Evolutionary conservation across 2,329 filamentous ascomycete genomes (phyloP), one percentile per base, ranked within the genome.

Genomic region (Colletotrichum sp.): DNA sequence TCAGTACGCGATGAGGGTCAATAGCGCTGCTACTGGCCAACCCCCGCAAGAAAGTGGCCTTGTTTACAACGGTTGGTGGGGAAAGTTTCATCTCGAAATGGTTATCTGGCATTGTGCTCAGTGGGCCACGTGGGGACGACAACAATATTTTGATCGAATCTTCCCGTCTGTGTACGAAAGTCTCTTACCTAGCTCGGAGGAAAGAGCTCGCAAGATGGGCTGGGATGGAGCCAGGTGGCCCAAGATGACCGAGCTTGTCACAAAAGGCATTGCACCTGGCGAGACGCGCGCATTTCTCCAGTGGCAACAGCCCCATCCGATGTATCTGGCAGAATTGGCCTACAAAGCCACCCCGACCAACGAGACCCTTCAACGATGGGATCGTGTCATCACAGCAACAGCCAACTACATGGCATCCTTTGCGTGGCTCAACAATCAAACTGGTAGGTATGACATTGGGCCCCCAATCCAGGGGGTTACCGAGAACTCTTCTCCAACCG

Each of bases 231-330:
- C 86, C 7, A 82, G 86, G 21, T 84, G 77, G 88, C 88, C 75
- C 55, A 89, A 81, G 62, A 82, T 81, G 80, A 80, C 79, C 0
- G 80, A 85, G 30, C 60, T 75, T 2, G 56, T 75, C 1, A 79
- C 78, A 1, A 78, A 77, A 0, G 68, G 73, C 10, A 79, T 78
- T 10, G 76, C 78, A 2, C 79, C 91, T 2, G 91, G 91, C 3
- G 88, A 91, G 76, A 92, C 92, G 78, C 92, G 92, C 79, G 88
- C 87, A 9, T 82, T 92, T 3, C 83, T 93, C 5, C 89, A 92
- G 71, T 93, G 91, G 91, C 91, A 93, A 78, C 91, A 92, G 78
- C 90, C 90, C 8, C 91, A 92, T 79, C 85, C 88, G 0, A 88
- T 92, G 84, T 91, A 90, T 78, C 90, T 92, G 78, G 91, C 91